phyloP scores from a whole-genome alignment of 2,329 filamentous ascomycete genomes.

The Bertia moriformis region DNA sequence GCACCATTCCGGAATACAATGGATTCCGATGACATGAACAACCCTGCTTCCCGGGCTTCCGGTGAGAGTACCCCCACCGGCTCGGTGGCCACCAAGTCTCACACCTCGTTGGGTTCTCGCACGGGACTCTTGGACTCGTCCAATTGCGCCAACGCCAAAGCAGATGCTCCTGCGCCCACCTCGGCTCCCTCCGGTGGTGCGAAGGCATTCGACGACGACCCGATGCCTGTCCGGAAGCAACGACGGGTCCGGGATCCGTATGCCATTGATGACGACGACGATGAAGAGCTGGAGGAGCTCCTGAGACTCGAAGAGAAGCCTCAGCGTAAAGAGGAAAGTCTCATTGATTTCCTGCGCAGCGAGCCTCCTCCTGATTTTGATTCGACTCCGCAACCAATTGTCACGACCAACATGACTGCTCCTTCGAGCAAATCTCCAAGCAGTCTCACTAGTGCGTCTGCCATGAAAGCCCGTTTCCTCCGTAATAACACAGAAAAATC shows the following conservation, averaged over 20 bases:
- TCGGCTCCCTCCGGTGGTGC: too few relatives aligned
- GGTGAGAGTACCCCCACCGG: background rate
- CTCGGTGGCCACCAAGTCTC: slow-evolving; percentile 3
- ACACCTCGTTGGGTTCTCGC: slow-evolving; percentile 32
- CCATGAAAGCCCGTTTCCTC: background rate
- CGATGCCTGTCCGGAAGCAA: slow-evolving; percentile 29
- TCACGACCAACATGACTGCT: background rate
- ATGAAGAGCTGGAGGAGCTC: slow-evolving; percentile 29
- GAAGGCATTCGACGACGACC: background rate
- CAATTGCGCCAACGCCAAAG: slow-evolving; percentile 4
- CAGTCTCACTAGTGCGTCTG: background rate
- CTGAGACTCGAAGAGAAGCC: slow-evolving; percentile 14
- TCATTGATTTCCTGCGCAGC: slow-evolving; percentile 11
- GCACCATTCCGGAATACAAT: slow-evolving; percentile 45
- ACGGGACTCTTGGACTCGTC: slow-evolving; percentile 27
- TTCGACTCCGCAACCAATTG: background rate
- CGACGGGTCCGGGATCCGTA: slow-evolving; percentile 46
- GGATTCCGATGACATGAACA: slow-evolving; percentile 35
- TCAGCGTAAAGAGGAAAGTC: slow-evolving; percentile 25
- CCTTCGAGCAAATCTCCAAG: background rate
- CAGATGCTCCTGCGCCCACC: too few relatives aligned
- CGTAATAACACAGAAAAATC: background rate
- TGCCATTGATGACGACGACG: slow-evolving; percentile 34
- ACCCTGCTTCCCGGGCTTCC: background rate
- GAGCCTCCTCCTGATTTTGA: background rate